These are phyloP conservation scores for Domatiomyces globalis DNA, from an alignment of 2,329 filamentous ascomycete species.

Conservation along the genomic window DNA sequence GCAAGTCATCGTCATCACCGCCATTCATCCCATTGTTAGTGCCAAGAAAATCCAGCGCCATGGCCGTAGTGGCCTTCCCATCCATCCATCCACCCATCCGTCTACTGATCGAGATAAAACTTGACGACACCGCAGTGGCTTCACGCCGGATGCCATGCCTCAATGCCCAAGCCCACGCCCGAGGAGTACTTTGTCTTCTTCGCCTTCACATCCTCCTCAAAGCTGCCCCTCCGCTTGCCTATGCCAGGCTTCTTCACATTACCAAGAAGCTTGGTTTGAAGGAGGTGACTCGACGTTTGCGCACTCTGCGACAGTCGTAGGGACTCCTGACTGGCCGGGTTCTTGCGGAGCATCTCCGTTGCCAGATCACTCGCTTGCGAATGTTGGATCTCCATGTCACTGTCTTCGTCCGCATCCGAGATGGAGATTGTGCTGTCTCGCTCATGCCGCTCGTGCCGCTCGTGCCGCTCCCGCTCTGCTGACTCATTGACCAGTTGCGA, in stretches of 20 bases:
- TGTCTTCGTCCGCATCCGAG: slow-evolving; percentile 40
- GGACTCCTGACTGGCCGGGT: slow-evolving; percentile 29
- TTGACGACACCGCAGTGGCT: not conserved
- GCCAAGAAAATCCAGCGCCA: too few relatives aligned
- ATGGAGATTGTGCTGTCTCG: slow-evolving; percentile 77
- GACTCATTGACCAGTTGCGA: slow-evolving; percentile 20
- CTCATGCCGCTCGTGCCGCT: slow-evolving; percentile 53
- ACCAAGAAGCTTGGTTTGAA: slow-evolving; percentile 52
- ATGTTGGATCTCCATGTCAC: slow-evolving; percentile 53
- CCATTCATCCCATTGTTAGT: not conserved
- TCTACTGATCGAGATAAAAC: not conserved
- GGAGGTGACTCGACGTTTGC: slow-evolving; percentile 32
- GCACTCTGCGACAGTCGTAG: slow-evolving; percentile 24
- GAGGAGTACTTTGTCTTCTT: slow-evolving; percentile 40
- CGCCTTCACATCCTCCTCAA: slow-evolving; percentile 22
- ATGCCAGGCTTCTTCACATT: slow-evolving; percentile 42
- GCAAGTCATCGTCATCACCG: not conserved
- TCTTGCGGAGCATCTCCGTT: slow-evolving; percentile 55
- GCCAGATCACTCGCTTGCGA: slow-evolving; percentile 68
- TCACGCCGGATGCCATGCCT: slow-evolving; percentile 22
- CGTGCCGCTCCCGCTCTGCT: slow-evolving; percentile 40
- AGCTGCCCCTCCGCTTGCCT: slow-evolving; percentile 30
- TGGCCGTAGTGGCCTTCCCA: not conserved
- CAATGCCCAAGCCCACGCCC: slow-evolving; percentile 44
- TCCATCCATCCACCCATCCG: not conserved